Conservation (phyloP, 306 rosid species). For the Rosa lucieae region DNA sequence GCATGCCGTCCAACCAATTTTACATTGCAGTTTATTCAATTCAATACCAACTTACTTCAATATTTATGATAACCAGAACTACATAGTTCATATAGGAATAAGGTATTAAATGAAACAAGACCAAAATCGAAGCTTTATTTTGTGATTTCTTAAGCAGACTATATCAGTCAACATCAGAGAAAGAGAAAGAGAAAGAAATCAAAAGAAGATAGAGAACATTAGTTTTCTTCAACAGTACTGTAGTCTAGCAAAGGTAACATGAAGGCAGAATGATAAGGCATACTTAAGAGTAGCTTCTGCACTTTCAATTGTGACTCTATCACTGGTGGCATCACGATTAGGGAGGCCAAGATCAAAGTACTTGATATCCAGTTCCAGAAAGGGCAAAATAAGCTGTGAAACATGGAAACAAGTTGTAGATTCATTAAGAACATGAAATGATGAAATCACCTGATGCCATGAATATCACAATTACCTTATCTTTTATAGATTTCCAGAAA, state of each 20-base stretch:
- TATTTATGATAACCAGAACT: not conserved
- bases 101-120: not conserved
- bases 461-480: conserved; percentile 41
- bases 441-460: not conserved
- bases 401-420: conserved; percentile 23
- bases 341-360: conserved; percentile 93
- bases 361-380: conserved; percentile 91
- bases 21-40: not conserved
- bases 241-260: not conserved
- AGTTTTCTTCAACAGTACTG: not conserved
- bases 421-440: not conserved
- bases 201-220: not conserved
- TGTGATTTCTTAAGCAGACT: not conserved
- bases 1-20: not conserved
- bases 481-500: conserved; percentile 84
- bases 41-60: conserved; percentile 1
- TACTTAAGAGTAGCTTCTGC: conserved; percentile 97
- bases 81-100: not conserved
- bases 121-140: not conserved
- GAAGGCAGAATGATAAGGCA: conserved; percentile 15
- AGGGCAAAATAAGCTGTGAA: conserved; percentile 74
- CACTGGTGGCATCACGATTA: conserved; percentile 81
- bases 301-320: conserved; percentile 89
- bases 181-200: not conserved
- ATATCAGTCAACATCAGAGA: not conserved